A percentile compares a stretch with the other conserved stretches of the same genome.
Evolutionary conservation across 2,329 filamentous ascomycete species (phyloP).

Genomic region (Trichoderma koningiopsis): DNA sequence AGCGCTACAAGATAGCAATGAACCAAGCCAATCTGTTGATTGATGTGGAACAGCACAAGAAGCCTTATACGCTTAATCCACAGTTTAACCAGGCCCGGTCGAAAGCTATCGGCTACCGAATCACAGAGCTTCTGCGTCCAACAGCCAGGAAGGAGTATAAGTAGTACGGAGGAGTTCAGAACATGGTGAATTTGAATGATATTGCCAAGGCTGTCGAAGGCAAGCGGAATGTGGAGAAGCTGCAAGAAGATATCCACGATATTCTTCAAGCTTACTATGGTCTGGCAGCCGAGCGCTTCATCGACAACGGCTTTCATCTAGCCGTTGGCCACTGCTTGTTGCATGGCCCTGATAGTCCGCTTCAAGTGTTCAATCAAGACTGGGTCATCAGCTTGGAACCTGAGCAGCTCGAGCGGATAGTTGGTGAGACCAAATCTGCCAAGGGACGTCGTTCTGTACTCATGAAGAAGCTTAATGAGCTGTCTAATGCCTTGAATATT

Average conservation of each 20-base stretch:
- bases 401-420: neutral
- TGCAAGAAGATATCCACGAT: neutral
- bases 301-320: neutral
- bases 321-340: neutral
- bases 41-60: neutral
- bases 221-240: neutral
- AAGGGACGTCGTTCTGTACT: neutral
- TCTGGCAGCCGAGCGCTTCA: neutral
- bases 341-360: neutral
- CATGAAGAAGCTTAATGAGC: neutral
- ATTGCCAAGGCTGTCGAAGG: neutral
- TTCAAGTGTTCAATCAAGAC: neutral
- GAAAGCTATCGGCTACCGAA: neutral
- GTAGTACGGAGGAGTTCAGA: neutral
- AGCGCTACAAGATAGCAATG: neutral
- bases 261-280: neutral
- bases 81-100: neutral
- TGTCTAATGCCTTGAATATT: neutral
- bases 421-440: neutral
- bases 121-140: neutral
- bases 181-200: neutral
- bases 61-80: neutral
- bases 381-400: neutral
- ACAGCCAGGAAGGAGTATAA: neutral
- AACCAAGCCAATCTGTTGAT: neutral